Conservation (phyloP, 1,284 basidiomycete genomes). For the Cryptococcus jaspeensis region DNA sequence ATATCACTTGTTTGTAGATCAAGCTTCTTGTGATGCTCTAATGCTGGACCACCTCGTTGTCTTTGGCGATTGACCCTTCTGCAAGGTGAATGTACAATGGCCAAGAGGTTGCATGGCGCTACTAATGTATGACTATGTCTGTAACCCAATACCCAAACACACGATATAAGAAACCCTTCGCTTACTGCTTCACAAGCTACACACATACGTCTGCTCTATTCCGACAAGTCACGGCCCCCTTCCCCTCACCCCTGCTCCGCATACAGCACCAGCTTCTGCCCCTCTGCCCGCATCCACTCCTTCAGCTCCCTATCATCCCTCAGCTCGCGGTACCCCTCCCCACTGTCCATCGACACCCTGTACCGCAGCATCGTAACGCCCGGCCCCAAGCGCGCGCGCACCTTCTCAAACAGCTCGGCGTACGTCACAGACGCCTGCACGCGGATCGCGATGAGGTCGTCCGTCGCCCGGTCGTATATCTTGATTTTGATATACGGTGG, state of each 20-base stretch:
- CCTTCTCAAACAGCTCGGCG: conserved; percentile 83
- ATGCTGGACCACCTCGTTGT: too few species aligned
- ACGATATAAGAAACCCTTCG: not conserved
- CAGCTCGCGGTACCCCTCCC: conserved; percentile 61
- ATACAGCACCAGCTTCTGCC: conserved; percentile 79
- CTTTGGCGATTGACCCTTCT: too few species aligned
- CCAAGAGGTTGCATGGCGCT: not conserved
- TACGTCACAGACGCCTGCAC: conserved; percentile 91
- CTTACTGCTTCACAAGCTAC: not conserved
- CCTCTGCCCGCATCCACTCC: conserved; percentile 77
- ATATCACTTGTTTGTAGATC: too few species aligned
- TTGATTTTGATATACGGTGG: conserved; percentile 96
- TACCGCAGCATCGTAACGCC: conserved; percentile 71
- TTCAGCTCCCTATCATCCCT: conserved; percentile 69
- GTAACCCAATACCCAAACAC: not conserved
- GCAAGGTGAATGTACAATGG: too few species aligned
- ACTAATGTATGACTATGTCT: not conserved
- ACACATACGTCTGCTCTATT: not conserved
- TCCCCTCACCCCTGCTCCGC: conserved; percentile 55
- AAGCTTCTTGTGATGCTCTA: too few species aligned
- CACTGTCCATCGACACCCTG: conserved; percentile 62
- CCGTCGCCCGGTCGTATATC: conserved; percentile 85
- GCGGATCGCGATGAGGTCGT: conserved; percentile 95
- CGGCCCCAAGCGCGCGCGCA: conserved; percentile 76
- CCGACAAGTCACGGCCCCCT: not conserved